Evolutionary conservation across 176 grass and related monocot genomes (phyloP).

Genomic region (Ampelocalamus luodianensis): DNA sequence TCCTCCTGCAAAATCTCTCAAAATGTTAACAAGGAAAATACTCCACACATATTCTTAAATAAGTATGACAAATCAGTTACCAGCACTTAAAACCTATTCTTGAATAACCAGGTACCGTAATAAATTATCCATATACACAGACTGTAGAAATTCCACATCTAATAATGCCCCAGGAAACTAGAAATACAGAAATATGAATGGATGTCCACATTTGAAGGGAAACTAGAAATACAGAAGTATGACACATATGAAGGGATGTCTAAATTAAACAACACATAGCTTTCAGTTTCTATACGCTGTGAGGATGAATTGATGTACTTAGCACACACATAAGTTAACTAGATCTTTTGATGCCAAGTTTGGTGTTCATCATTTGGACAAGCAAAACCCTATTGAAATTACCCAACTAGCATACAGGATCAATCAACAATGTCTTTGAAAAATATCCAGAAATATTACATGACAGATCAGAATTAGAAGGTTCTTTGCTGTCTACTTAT

Average conservation of each 20-base stretch:
- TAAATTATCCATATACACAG: neutral
- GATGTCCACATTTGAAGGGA: neutral
- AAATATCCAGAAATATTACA: neutral
- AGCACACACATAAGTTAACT: neutral
- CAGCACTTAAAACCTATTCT: neutral
- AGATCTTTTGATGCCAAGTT: neutral
- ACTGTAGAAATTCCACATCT: neutral
- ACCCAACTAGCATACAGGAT: neutral
- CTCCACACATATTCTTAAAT: neutral
- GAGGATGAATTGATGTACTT: constrained; percentile 8
- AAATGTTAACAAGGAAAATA: constrained; percentile 17
- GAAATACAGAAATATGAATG: constrained; percentile 17
- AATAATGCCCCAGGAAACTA: constrained; percentile 19
- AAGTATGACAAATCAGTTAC: neutral
- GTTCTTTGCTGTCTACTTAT: constrained; percentile 11
- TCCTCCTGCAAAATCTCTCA: constrained; percentile 68
- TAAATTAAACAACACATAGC: neutral
- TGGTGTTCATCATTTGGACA: constrained; percentile 2
- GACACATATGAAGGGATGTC: neutral
- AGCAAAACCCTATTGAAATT: constrained; percentile 4
- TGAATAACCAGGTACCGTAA: constrained; percentile 1
- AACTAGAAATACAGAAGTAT: constrained; percentile 24
- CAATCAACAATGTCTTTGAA: constrained; percentile 17
- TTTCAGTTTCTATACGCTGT: neutral
- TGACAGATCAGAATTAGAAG: constrained; percentile 10